Base-by-base conservation (phyloP, 2,329 filamentous ascomycete genomes). In the Elsinoe perseae region DNA sequence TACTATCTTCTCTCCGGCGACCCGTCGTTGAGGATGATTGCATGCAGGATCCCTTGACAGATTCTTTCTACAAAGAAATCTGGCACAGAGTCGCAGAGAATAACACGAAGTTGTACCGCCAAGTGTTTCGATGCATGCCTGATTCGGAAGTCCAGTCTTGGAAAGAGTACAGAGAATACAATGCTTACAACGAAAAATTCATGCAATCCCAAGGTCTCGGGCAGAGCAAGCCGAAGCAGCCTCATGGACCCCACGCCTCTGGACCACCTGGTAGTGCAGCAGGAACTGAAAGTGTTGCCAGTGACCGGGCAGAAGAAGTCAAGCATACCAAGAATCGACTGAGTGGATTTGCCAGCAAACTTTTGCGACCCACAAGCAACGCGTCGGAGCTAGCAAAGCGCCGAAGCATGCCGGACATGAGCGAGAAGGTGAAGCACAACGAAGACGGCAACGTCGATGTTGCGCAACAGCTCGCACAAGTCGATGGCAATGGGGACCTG, bases 91-190 rank as follows among this genome's bases (percentile, higher is more conserved):
- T 90, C 54, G 93, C 93, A 0, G 84, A 87, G 61, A 97, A 97
- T 75, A 98, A 98, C 69, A 98, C 93, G 2, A 92, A 90, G 68
- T 80, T 98, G 48, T 98, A 88, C 73, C 86, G 93, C 28, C 83
- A 87, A 59, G 92, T 98, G 7, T 98, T 98, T 75, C 84, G 91
- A 46, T 96, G 91, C 71, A 95, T 95, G 87, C 93, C 93, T 1
- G 93, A 98, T 69, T 96, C 85, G 53, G 89, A 96, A 66, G 93
- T 95, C 23, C 85, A 83, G 61, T 92, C 87, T 42, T 98, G 93
- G 93, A 84, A 87, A 62, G 87, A 95, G 61, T 98, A 98, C 71
- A 86, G 88, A 61, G 86, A 95, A 62, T 95, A 87, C 66, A 78
- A 81, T 55, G 79, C 83, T 3, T 97, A 96, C 68, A 79, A 80